Percentiles rank a stretch among this genome's conserved stretches.
Evolutionary conservation across 305 asterid species (phyloP).

Genomic region (Solanum aculeatissimum): DNA sequence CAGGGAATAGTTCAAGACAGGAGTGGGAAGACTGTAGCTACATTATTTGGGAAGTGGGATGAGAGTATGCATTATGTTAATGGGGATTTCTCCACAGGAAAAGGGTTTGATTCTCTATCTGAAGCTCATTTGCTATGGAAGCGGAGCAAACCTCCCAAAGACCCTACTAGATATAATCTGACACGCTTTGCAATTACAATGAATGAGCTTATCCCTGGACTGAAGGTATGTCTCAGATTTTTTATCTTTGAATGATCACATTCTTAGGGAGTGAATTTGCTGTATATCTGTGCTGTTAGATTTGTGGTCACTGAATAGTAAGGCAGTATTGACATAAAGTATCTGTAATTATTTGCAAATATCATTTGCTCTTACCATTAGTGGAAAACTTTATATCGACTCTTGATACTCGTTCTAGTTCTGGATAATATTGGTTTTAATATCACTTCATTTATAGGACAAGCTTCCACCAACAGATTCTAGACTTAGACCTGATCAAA

Average conservation of each 20-base stretch:
- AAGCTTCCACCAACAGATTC: constrained; percentile 96
- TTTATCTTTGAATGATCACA: not conserved
- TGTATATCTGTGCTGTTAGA: not conserved
- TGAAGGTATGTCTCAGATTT: constrained; percentile 33
- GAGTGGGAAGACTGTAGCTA: constrained; percentile 68
- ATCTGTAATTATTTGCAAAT: not conserved
- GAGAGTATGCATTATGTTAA: constrained; percentile 73
- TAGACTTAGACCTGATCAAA: constrained; percentile 91
- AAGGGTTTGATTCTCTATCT: constrained; percentile 44
- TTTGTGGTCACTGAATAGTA: not conserved
- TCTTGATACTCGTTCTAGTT: not conserved
- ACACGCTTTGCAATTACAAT: constrained; percentile 84
- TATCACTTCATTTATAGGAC: constrained; percentile 39
- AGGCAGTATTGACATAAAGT: not conserved
- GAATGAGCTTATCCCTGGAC: constrained; percentile 68
- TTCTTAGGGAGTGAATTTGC: not conserved
- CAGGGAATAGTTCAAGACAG: constrained; percentile 75
- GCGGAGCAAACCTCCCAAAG: constrained; percentile 59
- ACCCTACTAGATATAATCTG: constrained; percentile 72
- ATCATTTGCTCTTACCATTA: not conserved
- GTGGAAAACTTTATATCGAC: not conserved
- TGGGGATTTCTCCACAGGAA: constrained; percentile 62
- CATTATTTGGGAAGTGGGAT: constrained; percentile 90
- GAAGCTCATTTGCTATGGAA: constrained; percentile 78
- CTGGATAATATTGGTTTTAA: not conserved